Evolutionary conservation across 129 eudicot genomes (phyloP).

Genomic region (Lactuca sativa): DNA sequence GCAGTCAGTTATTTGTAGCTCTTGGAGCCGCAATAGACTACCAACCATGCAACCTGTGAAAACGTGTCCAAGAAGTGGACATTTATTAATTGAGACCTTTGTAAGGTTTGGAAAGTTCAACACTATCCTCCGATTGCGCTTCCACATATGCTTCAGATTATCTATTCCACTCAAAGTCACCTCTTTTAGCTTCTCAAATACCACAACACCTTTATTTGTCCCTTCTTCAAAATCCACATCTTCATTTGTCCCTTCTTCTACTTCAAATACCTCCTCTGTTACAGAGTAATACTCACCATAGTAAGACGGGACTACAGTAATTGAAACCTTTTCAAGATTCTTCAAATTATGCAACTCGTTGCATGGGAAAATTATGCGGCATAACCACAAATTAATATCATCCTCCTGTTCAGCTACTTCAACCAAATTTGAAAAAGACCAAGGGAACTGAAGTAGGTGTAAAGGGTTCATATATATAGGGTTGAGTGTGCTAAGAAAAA

Average conservation of each 20-base stretch:
- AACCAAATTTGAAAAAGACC: neutral
- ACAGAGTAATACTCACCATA: neutral
- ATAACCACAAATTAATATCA: neutral
- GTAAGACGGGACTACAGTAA: no score
- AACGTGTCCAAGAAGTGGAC: neutral
- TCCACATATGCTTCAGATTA: neutral
- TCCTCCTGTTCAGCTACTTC: neutral
- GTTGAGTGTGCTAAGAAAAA: no score
- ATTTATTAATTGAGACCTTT: neutral
- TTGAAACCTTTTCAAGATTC: neutral
- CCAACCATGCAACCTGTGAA: slow-evolving; percentile 2
- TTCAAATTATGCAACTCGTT: neutral
- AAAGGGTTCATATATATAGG: no score
- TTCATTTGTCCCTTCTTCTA: neutral
- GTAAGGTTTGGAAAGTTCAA: slow-evolving; percentile 11
- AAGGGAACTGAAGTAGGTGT: neutral
- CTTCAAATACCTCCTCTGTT: slow-evolving; percentile 1
- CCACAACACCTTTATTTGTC: neutral
- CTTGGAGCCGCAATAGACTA: neutral
- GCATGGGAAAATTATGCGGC: neutral
- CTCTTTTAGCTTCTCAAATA: neutral
- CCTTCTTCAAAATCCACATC: neutral
- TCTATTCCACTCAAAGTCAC: neutral
- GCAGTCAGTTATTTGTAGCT: neutral
- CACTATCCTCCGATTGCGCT: neutral